Conservation (phyloP, 805 yeast species). For the Metschnikowia koreensis region DNA sequence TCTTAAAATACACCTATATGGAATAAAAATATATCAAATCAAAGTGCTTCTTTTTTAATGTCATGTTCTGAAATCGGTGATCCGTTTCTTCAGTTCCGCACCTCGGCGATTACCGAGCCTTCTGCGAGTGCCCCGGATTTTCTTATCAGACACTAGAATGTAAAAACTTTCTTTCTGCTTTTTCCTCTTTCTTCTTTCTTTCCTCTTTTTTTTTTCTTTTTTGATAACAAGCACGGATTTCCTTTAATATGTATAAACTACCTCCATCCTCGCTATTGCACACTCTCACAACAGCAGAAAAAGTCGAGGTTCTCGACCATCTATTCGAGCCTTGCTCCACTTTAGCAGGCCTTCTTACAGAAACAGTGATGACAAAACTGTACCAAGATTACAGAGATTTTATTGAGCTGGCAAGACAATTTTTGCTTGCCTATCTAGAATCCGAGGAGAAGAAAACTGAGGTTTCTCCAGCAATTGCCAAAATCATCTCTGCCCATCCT, state of each 20-base stretch:
- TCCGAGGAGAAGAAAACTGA: constrained; percentile 22
- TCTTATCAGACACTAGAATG: constrained; percentile 1
- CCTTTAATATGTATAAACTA: constrained; percentile 6
- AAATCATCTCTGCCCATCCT: constrained; percentile 89
- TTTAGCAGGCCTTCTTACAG: constrained; percentile 30
- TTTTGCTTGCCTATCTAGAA: constrained; percentile 35
- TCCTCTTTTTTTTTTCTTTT: background rate
- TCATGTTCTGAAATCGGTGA: background rate
- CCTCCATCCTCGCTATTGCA: constrained; percentile 11
- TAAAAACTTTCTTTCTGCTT: background rate
- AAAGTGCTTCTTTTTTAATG: background rate
- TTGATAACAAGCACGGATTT: background rate
- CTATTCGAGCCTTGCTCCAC: constrained; percentile 67
- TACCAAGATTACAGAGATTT: constrained; percentile 31
- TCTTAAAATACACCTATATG: too few species aligned
- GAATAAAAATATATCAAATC: too few species aligned
- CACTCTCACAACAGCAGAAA: constrained; percentile 21
- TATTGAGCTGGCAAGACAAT: constrained; percentile 45
- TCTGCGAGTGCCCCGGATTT: constrained; percentile 1
- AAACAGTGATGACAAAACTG: constrained; percentile 25
- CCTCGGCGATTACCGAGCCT: constrained; percentile 8
- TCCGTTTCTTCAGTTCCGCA: background rate
- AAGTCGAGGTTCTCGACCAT: constrained; percentile 46
- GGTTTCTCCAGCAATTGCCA: constrained; percentile 26
- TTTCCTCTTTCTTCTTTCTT: background rate